Percentiles rank a stretch among this genome's conserved stretches.
Evolutionary conservation across 345 rosid genomes (phyloP).

Genomic region (Microthlaspi erraticum): DNA sequence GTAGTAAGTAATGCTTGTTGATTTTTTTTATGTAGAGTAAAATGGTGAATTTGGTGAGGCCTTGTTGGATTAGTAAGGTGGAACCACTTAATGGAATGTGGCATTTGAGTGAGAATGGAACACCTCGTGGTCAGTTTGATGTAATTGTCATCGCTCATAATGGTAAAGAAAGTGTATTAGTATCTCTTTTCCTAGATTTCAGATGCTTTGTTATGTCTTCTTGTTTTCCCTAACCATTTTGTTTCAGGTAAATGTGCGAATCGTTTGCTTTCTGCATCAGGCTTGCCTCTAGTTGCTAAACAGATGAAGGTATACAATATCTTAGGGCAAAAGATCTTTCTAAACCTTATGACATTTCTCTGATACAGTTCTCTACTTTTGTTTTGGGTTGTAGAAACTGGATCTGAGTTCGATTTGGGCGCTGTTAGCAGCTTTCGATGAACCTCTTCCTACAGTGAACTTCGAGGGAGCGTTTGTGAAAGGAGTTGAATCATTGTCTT

Average conservation of each 20-base stretch:
- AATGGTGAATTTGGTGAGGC: slow-evolving; percentile 75
- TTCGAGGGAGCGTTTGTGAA: slow-evolving; percentile 93
- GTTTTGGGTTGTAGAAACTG: slow-evolving; percentile 52
- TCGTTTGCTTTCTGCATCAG: slow-evolving; percentile 85
- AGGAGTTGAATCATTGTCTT: slow-evolving; percentile 79
- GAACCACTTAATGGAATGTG: slow-evolving; percentile 90
- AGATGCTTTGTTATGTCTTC: slow-evolving; percentile 7
- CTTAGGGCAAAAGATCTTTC: not conserved
- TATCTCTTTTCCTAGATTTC: slow-evolving; percentile 19
- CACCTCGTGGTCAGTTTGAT: slow-evolving; percentile 76
- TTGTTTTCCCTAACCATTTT: slow-evolving; percentile 7
- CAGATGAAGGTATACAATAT: slow-evolving; percentile 81
- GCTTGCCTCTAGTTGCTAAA: slow-evolving; percentile 80
- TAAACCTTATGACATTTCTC: slow-evolving; percentile 1
- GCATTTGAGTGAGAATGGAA: slow-evolving; percentile 90
- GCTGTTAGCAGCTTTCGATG: slow-evolving; percentile 89
- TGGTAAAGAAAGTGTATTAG: slow-evolving; percentile 50
- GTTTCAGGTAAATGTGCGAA: slow-evolving; percentile 89
- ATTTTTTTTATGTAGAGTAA: slow-evolving; percentile 57
- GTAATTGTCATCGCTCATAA: slow-evolving; percentile 91
- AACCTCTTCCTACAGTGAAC: slow-evolving; percentile 66
- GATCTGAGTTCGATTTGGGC: slow-evolving; percentile 91
- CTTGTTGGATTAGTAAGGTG: slow-evolving; percentile 92
- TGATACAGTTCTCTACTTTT: not conserved
- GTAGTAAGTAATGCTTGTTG: slow-evolving; percentile 20